Evolutionary conservation across 371 early-diverging fungal genomes (phyloP), one percentile per base, ranked within the genome.

Genomic region (Mucor mucedo): DNA sequence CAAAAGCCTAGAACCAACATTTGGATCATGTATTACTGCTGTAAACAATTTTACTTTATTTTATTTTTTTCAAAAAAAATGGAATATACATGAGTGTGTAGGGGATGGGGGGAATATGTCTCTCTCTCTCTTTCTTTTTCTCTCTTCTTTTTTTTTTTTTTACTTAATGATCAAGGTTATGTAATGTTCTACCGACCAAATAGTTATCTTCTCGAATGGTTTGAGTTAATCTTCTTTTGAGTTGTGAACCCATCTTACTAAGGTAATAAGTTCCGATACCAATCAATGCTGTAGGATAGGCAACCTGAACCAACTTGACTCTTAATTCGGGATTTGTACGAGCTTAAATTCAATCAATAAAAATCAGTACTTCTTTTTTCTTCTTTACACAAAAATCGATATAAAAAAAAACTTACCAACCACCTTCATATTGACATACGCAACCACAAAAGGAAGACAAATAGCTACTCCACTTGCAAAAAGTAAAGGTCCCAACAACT

Each of bases 191-290:
- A 11, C 91, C 91, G 29, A 87, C 77, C 40, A 89, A 63, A 60
- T 90, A 91, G 48, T 78, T 81, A 28, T 85, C 86, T 42, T 91
- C 88, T 40, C 88, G 81, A 13, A 89, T 79, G 13, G 73, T 62
- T 10, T 82, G 76, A 6, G 79, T 71, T 83, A 88, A 84, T 8
- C 65, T 61, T 42, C 58, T 68, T 21, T 65, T 70, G 42, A 87
- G 59, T 44, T 76, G 61, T 3, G 69, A 49, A 5, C 71, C 66
- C 8, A 78, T 52, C 52, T 69, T 74, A 47, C 72, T 76, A 2
- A 73, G 58, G 10, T 67, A 65, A 38, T 66, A 73, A 16, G 58
- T 35, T 4, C 54, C 57, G 0, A 79, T 10, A 3, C 68, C 69
- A 27, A 73, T 35, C n/a, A 80, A 41, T 6, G 78, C 53, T 4